Percentiles rank a stretch among this genome's conserved stretches.
phyloP scores from a whole-genome alignment of 2,329 filamentous ascomycete species.

The Westerdykella ornata region DNA sequence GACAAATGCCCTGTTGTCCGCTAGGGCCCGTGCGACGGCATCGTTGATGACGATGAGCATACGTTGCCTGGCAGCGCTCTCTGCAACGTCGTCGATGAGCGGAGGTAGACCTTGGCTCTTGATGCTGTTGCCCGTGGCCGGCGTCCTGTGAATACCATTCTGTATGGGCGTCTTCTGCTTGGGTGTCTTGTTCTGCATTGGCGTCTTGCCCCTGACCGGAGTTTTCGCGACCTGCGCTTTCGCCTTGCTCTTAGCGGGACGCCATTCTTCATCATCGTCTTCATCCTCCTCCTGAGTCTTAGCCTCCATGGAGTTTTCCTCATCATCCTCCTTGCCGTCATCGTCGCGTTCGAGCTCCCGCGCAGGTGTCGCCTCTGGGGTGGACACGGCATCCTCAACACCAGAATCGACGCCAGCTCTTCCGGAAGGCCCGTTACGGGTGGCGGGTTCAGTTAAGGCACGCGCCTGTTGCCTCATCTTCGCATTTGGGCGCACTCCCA shows the following conservation, averaged over 20 bases:
- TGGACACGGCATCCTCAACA: constrained; percentile 39
- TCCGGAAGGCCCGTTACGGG: constrained; percentile 28
- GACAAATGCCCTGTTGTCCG: constrained; percentile 25
- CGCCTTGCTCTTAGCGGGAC: constrained; percentile 33
- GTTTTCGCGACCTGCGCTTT: constrained; percentile 23
- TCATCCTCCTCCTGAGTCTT: constrained; percentile 39
- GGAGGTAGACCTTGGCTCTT: not conserved
- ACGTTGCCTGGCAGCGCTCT: constrained; percentile 15
- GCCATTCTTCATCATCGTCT: constrained; percentile 41
- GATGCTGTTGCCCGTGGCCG: not conserved
- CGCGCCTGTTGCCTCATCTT: constrained; percentile 54
- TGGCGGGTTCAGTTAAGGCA: constrained; percentile 33
- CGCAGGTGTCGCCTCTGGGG: constrained; percentile 42
- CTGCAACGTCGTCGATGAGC: not conserved
- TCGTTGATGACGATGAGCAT: constrained; percentile 37
- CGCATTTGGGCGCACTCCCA: constrained; percentile 63
- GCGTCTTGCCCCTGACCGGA: constrained; percentile 31
- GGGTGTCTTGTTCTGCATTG: constrained; percentile 30
- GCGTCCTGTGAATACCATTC: constrained; percentile 16
- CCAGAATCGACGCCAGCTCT: not conserved
- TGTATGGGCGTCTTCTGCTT: constrained; percentile 24
- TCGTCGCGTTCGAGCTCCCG: constrained; percentile 37
- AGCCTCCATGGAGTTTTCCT: constrained; percentile 25
- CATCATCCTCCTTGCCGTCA: constrained; percentile 36
- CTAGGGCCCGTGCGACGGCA: constrained; percentile 38